Percentiles rank a stretch among this genome's conserved stretches.
These are phyloP conservation scores for Prorocentrum cordatum DNA, from an alignment of 169 alveolate genomes.

Conservation along the genomic window DNA sequence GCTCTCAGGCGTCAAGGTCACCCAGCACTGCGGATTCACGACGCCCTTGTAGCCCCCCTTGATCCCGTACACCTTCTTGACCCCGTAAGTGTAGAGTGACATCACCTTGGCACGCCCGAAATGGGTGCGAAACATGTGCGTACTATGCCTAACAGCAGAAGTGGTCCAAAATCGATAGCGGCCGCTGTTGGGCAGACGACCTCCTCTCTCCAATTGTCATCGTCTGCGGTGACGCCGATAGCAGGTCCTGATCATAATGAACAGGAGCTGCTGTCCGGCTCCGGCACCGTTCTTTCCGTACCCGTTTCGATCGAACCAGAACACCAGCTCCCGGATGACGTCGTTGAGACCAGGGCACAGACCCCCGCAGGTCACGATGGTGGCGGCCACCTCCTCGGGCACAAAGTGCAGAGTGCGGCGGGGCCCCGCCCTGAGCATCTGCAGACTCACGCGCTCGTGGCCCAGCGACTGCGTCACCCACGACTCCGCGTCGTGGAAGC, in stretches of 20 bases:
- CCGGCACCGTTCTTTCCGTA: too few relatives aligned
- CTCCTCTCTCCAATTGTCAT: too few relatives aligned
- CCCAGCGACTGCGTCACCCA: conserved; percentile 54
- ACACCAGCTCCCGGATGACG: conserved; percentile 15
- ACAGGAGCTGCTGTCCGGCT: too few relatives aligned
- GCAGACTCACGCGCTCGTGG: conserved; percentile 26
- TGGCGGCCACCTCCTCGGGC: conserved; percentile 49
- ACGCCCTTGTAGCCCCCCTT: conserved; percentile 46
- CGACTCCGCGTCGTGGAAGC: too few relatives aligned
- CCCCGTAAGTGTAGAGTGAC: conserved; percentile 42
- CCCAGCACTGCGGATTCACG: conserved; percentile 7
- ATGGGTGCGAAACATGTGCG: too few relatives aligned
- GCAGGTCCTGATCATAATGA: too few relatives aligned
- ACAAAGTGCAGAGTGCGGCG: conserved; percentile 38
- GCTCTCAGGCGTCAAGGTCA: conserved; percentile 6
- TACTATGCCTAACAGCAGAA: too few relatives aligned
- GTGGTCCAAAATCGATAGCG: too few relatives aligned
- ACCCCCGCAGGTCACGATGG: conserved; percentile 25
- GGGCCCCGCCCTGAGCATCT: conserved; percentile 52
- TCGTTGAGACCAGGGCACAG: background rate
- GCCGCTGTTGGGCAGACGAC: too few relatives aligned
- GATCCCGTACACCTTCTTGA: conserved; percentile 43
- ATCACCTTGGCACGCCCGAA: background rate
- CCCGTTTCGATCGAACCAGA: too few relatives aligned
- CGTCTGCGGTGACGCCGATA: too few relatives aligned